Evolutionary conservation across 768 basidiomycete genomes (phyloP), one percentile per base, ranked within the genome.

Genomic region (Mycena vulgaris): DNA sequence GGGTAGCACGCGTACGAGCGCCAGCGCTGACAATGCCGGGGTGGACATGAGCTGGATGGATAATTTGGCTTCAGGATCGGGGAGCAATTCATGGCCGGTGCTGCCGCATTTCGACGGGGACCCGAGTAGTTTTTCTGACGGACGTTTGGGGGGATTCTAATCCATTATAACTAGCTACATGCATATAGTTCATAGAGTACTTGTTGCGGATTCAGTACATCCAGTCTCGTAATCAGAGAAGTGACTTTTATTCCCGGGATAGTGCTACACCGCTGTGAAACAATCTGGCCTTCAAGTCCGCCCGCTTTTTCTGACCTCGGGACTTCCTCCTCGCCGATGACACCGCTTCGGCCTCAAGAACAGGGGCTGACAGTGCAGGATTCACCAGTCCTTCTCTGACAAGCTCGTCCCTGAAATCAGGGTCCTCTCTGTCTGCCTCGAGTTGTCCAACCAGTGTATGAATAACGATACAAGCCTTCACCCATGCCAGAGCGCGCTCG

Each of bases 151-250:
- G n/a, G n/a, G n/a, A n/a, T n/a, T n/a, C n/a, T n/a, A n/a, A n/a
- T n/a, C n/a, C n/a, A n/a, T n/a, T n/a, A n/a, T n/a, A n/a, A n/a
- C n/a, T 45, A n/a, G 17, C 7, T 45, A n/a, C 21, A 45, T 45
- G 35, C 14, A 45, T 27, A 5, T 23, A 47, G 4, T 47, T n/a
- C 21, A 8, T 49, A 49, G 48, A 49, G 13, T 9, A 49, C 3
- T 16, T 51, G 61, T 52, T 27, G 59, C 42, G 62, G 49, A 63
- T 52, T 63, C 28, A 63, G 49, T 63, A 53, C 62, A 63, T 63
- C 48, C 37, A 9, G 13, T 6, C 60, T 61, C 47, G 35, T 53
- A 53, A 63, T 63, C 52, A 9, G 42, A 63, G 49, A 42, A 55
- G 39, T 39, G 3, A 25, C 21, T 31, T 61, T 37, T 56, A 47